Conservation (phyloP, 164 flowering plant genomes). For the Houttuynia cordata region DNA sequence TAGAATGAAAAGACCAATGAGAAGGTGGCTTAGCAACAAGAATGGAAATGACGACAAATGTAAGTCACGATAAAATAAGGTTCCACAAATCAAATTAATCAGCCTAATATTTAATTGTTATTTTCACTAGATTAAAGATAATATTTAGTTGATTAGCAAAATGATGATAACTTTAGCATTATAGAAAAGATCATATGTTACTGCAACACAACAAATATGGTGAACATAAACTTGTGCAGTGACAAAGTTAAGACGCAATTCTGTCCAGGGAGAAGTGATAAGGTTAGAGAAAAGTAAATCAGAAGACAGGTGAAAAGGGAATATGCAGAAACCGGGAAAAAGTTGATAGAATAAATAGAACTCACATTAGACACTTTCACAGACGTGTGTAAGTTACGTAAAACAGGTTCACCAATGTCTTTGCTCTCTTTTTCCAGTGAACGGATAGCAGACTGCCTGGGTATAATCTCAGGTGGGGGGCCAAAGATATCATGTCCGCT, state of each 20-base stretch:
- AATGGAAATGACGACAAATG: background rate
- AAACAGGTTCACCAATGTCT: conserved; percentile 50
- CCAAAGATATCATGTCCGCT: conserved; percentile 91
- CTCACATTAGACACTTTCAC: conserved; percentile 55
- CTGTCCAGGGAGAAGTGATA: too few species aligned
- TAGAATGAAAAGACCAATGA: background rate
- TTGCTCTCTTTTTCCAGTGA: conserved; percentile 46
- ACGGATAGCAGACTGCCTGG: conserved; percentile 43
- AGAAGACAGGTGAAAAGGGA: background rate
- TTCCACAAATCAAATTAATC: too few species aligned
- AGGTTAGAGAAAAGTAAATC: too few species aligned
- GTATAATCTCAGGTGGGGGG: conserved; percentile 69
- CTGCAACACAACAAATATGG: too few species aligned
- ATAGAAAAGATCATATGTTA: too few species aligned
- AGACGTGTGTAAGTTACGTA: conserved; percentile 36
- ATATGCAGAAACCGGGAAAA: background rate
- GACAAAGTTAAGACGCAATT: too few species aligned
- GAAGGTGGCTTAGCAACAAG: background rate
- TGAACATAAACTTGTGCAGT: too few species aligned
- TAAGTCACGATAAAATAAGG: too few species aligned
- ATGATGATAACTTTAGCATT: too few species aligned
- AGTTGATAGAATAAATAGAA: background rate
- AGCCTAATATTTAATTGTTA: too few species aligned
- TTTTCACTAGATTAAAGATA: too few species aligned
- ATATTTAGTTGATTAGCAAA: too few species aligned